These are phyloP conservation scores for Acanthamoeba rhysodes DNA, from an alignment of 208 protist genomes.

Conservation along the genomic window DNA sequence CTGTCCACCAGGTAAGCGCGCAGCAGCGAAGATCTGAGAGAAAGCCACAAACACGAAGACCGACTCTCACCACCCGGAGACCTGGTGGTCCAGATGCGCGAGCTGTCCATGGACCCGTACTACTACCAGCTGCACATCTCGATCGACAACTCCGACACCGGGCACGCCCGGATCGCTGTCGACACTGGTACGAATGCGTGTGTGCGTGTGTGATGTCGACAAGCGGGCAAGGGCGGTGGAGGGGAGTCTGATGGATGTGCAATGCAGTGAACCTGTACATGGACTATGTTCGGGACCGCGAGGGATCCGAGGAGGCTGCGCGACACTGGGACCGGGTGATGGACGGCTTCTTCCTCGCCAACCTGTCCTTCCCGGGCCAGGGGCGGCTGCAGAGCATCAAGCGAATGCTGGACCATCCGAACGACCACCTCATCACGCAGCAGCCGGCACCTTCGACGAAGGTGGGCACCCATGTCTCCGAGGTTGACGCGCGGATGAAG, in stretches of 20 bases:
- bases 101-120: slow-evolving; percentile 32
- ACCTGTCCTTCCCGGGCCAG: slow-evolving; percentile 1
- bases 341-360: slow-evolving; percentile 65
- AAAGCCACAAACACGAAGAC: background rate
- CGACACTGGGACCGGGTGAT: slow-evolving; percentile 41
- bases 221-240: background rate
- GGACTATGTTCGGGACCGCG: background rate
- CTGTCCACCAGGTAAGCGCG: slow-evolving; percentile 56
- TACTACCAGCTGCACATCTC: slow-evolving; percentile 75
- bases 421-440: background rate
- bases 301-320: background rate
- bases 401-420: background rate
- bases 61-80: background rate
- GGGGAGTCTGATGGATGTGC: background rate
- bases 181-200: background rate
- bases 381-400: slow-evolving; percentile 6
- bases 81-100: background rate
- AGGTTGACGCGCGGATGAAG: background rate
- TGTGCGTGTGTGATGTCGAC: background rate
- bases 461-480: background rate
- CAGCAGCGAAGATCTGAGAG: too few relatives aligned
- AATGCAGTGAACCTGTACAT: slow-evolving; percentile 65
- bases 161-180: slow-evolving; percentile 59
- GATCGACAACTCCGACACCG: slow-evolving; percentile 63
- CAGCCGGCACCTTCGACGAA: background rate